Base-by-base conservation (phyloP, 2,329 filamentous ascomycete species). In the Juglanconis sp. region DNA sequence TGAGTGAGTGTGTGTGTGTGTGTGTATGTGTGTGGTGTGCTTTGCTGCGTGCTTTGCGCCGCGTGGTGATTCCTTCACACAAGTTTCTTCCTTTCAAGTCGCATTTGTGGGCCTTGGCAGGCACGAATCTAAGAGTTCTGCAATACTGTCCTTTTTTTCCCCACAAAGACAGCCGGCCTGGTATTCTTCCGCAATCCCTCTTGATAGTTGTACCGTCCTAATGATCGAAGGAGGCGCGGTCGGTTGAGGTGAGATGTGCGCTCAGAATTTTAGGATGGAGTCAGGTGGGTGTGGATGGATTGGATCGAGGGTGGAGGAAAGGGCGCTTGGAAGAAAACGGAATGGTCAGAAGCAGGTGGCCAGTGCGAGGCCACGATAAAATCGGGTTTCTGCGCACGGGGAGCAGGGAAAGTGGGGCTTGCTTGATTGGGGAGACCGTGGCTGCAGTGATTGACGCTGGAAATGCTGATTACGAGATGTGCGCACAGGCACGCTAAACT, bases 271-370 rank as follows among this genome's bases (percentile, higher is more conserved):
- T 44, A 51, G 48, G 38, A 36, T 35, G 30, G 31, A 56, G 44
- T 35, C 9, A 24, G 15, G 24, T 17, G 36, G 38, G 38, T 34
- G 59, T 55, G 38, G 46, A 46, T 53, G 42, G 48, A 46, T 38
- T 61, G 56, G 53, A 49, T 42, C 15, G 47, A 47, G 31, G 48
- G 48, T 49, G 34, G 34, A 53, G 34, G 10, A 13, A 49, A 24
- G 46, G 50, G 44, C 44, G 46, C 59, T 55, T 58, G 48, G 30
- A 53, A 49, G 56, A 58, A 60, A 62, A 38, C 49, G 60, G 60
- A 60, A 63, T 57, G 51, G 57, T 57, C 61, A 46, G 38, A 44
- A 57, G 54, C 54, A 17, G 54, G 54, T 57, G 54, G 54, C 54
- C 54, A 57, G 54, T 57, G 54, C 54, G 35, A 48, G 31, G 17